Percentiles rank a stretch among this genome's conserved stretches.
phyloP scores from a whole-genome alignment of 495 filamentous ascomycete species.

The Aspergillus cristatus region DNA sequence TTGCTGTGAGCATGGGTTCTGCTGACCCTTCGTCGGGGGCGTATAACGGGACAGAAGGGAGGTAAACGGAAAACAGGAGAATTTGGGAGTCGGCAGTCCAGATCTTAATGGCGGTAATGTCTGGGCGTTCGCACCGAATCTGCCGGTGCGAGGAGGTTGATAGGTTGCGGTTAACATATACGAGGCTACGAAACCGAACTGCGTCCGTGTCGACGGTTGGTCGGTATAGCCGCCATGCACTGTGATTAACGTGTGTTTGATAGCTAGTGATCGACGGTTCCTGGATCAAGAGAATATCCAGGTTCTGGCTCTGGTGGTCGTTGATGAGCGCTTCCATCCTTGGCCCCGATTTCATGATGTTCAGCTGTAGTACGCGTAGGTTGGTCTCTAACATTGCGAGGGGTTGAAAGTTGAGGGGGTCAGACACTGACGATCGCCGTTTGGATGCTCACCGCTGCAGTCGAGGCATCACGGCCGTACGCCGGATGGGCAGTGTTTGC shows the following conservation, averaged over 20 bases:
- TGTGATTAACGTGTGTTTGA: conserved; percentile 18
- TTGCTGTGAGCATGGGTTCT: too few species aligned
- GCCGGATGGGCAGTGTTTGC: conserved; percentile 11
- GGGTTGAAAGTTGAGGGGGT: conserved; percentile 5
- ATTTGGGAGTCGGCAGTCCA: conserved; percentile 15
- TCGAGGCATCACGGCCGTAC: conserved; percentile 13
- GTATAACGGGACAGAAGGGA: conserved; percentile 5
- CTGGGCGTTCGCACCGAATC: conserved; percentile 16
- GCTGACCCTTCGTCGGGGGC: conserved; percentile 3
- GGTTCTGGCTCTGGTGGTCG: conserved; percentile 14
- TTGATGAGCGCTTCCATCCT: conserved; percentile 25
- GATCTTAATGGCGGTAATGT: conserved; percentile 16
- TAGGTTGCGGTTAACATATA: conserved; percentile 17
- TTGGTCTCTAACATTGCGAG: conserved; percentile 14
- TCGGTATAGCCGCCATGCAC: conserved; percentile 18
- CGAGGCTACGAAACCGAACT: conserved; percentile 11
- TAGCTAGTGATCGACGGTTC: conserved; percentile 16
- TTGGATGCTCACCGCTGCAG: conserved; percentile 16
- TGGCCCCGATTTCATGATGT: conserved; percentile 17
- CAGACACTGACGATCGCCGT: conserved; percentile 7
- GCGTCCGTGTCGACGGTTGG: conserved; percentile 7
- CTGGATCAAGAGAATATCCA: conserved; percentile 20
- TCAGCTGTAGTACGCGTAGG: conserved; percentile 19
- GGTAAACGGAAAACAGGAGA: conserved; percentile 17
- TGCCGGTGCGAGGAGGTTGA: conserved; percentile 17